A percentile compares a stretch with the other conserved stretches of the same genome.
phyloP scores from a whole-genome alignment of 441 rosid genomes.

The Gossypium lobatum region DNA sequence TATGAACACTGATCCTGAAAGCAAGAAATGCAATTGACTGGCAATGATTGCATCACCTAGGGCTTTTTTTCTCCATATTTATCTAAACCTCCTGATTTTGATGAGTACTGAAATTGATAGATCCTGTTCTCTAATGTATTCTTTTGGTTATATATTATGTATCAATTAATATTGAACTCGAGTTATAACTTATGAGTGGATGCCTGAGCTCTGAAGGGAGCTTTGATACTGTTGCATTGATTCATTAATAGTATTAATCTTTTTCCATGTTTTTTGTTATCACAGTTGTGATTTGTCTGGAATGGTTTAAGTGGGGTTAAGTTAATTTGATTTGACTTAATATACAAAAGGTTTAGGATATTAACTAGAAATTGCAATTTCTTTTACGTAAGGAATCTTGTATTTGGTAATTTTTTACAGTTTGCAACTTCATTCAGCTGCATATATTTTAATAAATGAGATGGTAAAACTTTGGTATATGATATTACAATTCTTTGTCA shows the following conservation, averaged over 20 bases:
- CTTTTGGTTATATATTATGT: neutral
- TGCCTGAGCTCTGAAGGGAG: neutral
- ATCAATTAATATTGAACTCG: neutral
- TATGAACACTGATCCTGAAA: neutral
- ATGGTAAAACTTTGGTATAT: neutral
- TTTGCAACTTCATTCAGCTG: neutral
- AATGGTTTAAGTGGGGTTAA: constrained; percentile 1
- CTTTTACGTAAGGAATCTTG: neutral
- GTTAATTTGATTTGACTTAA: neutral
- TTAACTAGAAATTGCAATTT: too few relatives aligned
- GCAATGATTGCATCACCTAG: neutral
- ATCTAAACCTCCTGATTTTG: neutral
- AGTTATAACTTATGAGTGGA: neutral
- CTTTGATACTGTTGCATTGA: neutral
- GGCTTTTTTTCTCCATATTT: neutral
- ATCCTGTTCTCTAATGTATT: neutral
- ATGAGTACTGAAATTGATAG: neutral
- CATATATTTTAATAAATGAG: neutral
- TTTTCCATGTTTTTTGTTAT: neutral
- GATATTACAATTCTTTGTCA: neutral
- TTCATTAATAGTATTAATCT: neutral
- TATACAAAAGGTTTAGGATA: neutral
- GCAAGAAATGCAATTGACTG: neutral
- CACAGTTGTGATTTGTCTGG: neutral
- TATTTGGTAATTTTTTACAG: neutral